phyloP scores from a whole-genome alignment of 176 grass and related monocot species.

The Rhynchospora pubera region DNA sequence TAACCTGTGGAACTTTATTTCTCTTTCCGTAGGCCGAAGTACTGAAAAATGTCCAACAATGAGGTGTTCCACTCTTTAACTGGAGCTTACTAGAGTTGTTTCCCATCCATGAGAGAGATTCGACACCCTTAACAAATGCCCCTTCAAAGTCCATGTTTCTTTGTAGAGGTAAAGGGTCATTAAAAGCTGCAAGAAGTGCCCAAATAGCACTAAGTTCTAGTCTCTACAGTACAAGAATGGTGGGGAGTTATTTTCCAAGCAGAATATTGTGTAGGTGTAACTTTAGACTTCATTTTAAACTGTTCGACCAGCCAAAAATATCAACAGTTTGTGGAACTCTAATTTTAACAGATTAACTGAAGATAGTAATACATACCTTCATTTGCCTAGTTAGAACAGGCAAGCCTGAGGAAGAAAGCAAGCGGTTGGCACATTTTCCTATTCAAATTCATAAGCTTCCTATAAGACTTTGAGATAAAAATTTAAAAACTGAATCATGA shows the following conservation, averaged over 20 bases:
- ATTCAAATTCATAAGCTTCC: slow-evolving; percentile 17
- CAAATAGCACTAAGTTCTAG: slow-evolving; percentile 80
- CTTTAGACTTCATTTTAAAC: neutral
- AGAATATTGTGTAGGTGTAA: neutral
- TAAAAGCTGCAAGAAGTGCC: slow-evolving; percentile 89
- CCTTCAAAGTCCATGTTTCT: slow-evolving; percentile 51
- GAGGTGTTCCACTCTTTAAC: slow-evolving; percentile 30
- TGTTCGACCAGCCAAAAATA: neutral
- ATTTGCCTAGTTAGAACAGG: slow-evolving; percentile 82
- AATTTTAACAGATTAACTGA: neutral
- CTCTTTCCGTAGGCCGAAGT: slow-evolving; percentile 57
- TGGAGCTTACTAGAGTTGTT: slow-evolving; percentile 79
- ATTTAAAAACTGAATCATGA: slow-evolving; percentile 9
- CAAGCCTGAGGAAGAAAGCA: slow-evolving; percentile 82
- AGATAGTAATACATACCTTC: slow-evolving; percentile 50
- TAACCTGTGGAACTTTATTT: slow-evolving; percentile 97
- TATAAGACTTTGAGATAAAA: neutral
- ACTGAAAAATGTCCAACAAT: slow-evolving; percentile 98
- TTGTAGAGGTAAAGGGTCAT: slow-evolving; percentile 67
- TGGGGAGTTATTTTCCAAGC: neutral
- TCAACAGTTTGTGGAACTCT: neutral
- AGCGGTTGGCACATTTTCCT: slow-evolving; percentile 92
- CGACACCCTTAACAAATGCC: slow-evolving; percentile 73
- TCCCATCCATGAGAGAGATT: slow-evolving; percentile 93
- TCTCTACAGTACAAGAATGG: slow-evolving; percentile 53